phyloP scores from a whole-genome alignment of 1,284 basidiomycete species.

The Apiotrichum veenhuisii region DNA sequence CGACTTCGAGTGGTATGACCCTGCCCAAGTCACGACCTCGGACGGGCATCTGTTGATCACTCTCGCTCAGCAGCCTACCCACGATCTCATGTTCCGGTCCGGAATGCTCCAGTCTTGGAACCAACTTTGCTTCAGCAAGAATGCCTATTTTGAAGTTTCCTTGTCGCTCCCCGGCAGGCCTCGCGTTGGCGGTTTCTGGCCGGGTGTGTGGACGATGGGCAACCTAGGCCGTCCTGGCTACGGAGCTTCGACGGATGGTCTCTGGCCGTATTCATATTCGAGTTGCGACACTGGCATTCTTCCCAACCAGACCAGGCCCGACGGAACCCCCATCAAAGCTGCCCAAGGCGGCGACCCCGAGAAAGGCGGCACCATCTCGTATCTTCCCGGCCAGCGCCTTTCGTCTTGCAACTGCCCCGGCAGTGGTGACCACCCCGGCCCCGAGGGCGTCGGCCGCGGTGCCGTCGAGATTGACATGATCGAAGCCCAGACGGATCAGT shows the following conservation, averaged over 20 bases:
- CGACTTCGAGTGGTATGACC: conserved; percentile 60
- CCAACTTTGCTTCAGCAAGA: conserved; percentile 49
- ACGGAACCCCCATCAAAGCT: conserved; percentile 44
- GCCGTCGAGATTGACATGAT: conserved; percentile 67
- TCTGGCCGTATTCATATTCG: conserved; percentile 56
- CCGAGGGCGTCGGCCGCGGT: conserved; percentile 56
- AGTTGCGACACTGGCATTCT: conserved; percentile 40
- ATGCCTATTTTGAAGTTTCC: conserved; percentile 44
- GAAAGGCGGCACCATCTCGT: conserved; percentile 35
- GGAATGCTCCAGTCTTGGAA: conserved; percentile 57
- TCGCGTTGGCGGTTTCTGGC: conserved; percentile 53
- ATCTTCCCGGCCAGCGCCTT: conserved; percentile 56
- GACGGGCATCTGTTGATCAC: conserved; percentile 81
- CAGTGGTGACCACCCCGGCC: conserved; percentile 60
- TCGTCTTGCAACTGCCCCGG: conserved; percentile 54
- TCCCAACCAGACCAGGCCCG: conserved; percentile 39
- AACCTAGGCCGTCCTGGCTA: conserved; percentile 52
- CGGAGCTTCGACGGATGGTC: conserved; percentile 70
- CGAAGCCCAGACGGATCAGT: conserved; percentile 55
- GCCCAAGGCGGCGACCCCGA: conserved; percentile 36
- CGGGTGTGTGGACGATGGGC: conserved; percentile 53
- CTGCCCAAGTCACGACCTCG: conserved; percentile 70
- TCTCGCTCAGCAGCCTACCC: conserved; percentile 61
- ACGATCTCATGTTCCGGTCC: conserved; percentile 69
- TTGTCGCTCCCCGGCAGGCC: conserved; percentile 42